Base-by-base conservation (phyloP, 2,329 filamentous ascomycete genomes). In the Aspergillus unguis region DNA sequence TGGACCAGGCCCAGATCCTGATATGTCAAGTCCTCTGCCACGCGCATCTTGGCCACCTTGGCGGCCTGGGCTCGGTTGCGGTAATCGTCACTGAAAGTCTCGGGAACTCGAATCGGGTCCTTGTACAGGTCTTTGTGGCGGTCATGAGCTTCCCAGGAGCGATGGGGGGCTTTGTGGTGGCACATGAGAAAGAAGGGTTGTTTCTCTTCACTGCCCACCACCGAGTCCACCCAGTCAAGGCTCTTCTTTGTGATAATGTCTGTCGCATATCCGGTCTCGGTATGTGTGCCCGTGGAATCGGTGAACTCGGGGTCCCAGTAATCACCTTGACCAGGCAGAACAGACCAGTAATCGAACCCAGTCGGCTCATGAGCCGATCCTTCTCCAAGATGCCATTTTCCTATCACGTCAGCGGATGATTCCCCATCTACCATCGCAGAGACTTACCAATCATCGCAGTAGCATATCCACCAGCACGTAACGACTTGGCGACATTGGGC, bases 121-220 rank as follows among this genome's bases (percentile, higher is more conserved):
- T 64, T 70, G 61, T 81, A 82, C 2, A 81, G 62, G 41, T 73
- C 36, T 51, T 75, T 76, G 62, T 82, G 76, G 5, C 69, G 58
- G 52, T 81, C 67, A 48, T 68, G 79, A 17, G 17, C 17, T 57
- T 81, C 78, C 79, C 79, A 81, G 10, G 69, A 73, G 3, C 78
- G 70, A 56, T 82, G 79, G 0, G 79, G 79, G 1, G 79, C 79
- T 57, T 82, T 82, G 61, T 82, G 79, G 56, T 81, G 79, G 59
- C 77, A 81, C 79, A 82, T 81, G 40, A 80, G 58, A 58, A 80
- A 81, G 63, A 81, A 81, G 0, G 78, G 78, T 51, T 67, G 67
- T 1, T 50, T 38, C 4, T 53, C 56, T 37, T 68, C 66, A 6
- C 68, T 65, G 23, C 62, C 43, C 32, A 65, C 60, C 17, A 80